phyloP scores from a whole-genome alignment of 2,329 filamentous ascomycete species.

The Raffaelea deltoideospora region DNA sequence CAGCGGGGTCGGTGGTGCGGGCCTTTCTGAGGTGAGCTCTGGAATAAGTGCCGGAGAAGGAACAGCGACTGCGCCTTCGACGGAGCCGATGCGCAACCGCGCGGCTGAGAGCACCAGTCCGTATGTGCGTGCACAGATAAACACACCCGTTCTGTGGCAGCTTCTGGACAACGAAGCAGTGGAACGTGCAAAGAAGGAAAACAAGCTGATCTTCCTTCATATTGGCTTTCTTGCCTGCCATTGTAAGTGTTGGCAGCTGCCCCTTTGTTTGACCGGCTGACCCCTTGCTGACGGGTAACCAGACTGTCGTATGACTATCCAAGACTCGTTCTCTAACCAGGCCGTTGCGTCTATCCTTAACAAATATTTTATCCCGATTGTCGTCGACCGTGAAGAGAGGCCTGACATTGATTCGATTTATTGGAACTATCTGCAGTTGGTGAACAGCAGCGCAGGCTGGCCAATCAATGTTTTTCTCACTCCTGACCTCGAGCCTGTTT shows the following conservation, averaged over 20 bases:
- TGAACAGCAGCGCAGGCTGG: conserved; percentile 82
- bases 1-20: conserved; percentile 8
- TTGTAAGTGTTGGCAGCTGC: conserved; percentile 42
- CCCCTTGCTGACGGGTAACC: not conserved
- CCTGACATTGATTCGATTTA: conserved; percentile 92
- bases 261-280: not conserved
- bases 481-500: conserved; percentile 81
- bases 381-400: conserved; percentile 85
- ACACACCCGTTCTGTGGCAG: conserved; percentile 87
- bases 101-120: conserved; percentile 28
- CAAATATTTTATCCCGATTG: conserved; percentile 74
- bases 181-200: conserved; percentile 60
- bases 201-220: conserved; percentile 83
- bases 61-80: not conserved
- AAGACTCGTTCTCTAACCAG: conserved; percentile 76
- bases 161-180: conserved; percentile 66
- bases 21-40: conserved; percentile 2
- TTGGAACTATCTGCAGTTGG: conserved; percentile 96
- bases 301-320: conserved; percentile 84
- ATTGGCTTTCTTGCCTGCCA: conserved; percentile 94
- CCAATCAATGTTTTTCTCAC: conserved; percentile 95
- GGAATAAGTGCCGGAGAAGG: conserved; percentile 1
- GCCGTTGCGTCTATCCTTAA: conserved; percentile 75
- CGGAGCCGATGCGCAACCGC: conserved; percentile 19
- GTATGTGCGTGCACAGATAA: conserved; percentile 55